phyloP scores from a whole-genome alignment of 148 eudicot species.

The Vaccinium myrtillus region DNA sequence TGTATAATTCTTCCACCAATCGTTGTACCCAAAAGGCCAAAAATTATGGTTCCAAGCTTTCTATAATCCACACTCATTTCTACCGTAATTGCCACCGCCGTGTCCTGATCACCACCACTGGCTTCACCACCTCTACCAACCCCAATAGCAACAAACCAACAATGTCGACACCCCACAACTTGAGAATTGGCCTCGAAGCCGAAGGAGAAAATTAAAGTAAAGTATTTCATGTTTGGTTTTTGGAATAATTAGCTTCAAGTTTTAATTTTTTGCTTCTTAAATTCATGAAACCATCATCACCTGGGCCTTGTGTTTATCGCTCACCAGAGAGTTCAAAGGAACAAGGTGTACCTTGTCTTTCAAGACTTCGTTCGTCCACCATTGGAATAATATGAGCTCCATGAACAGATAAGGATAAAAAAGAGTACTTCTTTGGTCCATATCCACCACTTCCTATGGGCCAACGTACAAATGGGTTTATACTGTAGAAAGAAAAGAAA shows the following conservation, averaged over 20 bases:
- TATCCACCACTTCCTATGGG: conserved; percentile 6
- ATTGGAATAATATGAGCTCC: not conserved
- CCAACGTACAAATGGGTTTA: no score
- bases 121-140: not conserved
- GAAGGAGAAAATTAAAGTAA: not conserved
- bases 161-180: not conserved
- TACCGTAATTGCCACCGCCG: not conserved
- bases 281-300: not conserved
- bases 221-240: not conserved
- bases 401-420: not conserved
- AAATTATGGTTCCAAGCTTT: no score
- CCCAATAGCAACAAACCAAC: not conserved
- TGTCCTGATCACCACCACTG: not conserved
- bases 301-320: not conserved
- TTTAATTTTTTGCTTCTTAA: no score
- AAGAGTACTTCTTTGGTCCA: not conserved
- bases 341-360: not conserved
- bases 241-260: no score
- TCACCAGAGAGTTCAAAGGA: not conserved
- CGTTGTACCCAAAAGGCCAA: no score
- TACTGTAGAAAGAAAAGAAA: no score
- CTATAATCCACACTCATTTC: no score
- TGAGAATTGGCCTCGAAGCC: not conserved
- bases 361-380: not conserved
- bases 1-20: no score